These are phyloP conservation scores for Tricholoma furcatifolium DNA, from an alignment of 768 basidiomycete genomes.

Conservation along the genomic window DNA sequence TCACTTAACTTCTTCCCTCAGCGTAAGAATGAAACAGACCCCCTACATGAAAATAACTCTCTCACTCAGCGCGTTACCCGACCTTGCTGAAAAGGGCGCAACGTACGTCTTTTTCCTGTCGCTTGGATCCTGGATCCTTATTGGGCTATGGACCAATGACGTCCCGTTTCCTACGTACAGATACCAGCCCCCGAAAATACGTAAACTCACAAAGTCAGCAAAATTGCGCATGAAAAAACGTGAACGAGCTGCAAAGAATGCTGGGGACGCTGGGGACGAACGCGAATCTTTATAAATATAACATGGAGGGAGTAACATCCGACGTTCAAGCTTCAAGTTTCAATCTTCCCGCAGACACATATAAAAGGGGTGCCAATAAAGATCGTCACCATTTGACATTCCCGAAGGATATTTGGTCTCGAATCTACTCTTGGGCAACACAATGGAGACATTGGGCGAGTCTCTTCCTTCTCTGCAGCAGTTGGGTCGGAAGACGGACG, in stretches of 20 bases:
- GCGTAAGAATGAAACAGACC: conserved; percentile 54
- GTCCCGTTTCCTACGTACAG: conserved; percentile 37
- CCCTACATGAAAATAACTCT: conserved; percentile 73
- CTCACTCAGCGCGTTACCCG: conserved; percentile 42
- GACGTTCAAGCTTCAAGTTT: too few relatives aligned
- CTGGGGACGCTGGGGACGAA: too few relatives aligned
- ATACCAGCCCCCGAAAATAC: conserved; percentile 51
- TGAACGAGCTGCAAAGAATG: conserved; percentile 21
- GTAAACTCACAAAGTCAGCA: conserved; percentile 58
- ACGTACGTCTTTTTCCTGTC: conserved; percentile 45
- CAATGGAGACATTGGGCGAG: too few relatives aligned
- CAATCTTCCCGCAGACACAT: too few relatives aligned
- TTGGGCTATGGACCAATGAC: not conserved
- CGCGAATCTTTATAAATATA: too few relatives aligned
- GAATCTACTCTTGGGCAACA: too few relatives aligned
- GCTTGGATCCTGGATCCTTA: not conserved
- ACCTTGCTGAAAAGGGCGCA: conserved; percentile 38
- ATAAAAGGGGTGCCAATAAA: too few relatives aligned
- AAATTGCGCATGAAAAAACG: conserved; percentile 52
- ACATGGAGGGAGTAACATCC: too few relatives aligned
- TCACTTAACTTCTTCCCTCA: conserved; percentile 25
- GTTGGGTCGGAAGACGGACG: too few relatives aligned
- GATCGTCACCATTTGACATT: too few relatives aligned
- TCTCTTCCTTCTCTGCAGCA: too few relatives aligned
- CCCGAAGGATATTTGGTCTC: too few relatives aligned